Evolutionary conservation across 768 basidiomycete genomes (phyloP), one percentile per base, ranked within the genome.

Genomic region (Boletus patriciae): DNA sequence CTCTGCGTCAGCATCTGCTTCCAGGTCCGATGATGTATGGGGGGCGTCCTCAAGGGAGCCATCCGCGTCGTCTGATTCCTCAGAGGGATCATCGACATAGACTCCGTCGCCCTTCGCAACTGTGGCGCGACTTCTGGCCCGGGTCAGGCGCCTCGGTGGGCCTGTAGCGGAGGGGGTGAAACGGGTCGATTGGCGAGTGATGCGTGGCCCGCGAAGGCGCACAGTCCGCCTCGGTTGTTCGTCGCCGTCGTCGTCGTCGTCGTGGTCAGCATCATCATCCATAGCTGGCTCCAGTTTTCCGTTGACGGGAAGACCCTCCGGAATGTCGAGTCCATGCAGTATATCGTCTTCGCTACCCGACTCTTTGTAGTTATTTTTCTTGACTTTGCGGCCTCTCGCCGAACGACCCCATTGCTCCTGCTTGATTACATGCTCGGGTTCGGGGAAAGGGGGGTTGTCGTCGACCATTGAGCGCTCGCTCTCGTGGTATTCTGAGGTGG

Each of bases 31-130:
- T 4, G 72, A 73, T 6, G 71, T 77, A 15, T 70, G 81, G 12
- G 73, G 77, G 6, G 75, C 80, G 27, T 84, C 82, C 46, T 83
- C 86, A n/a, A 81, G 63, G 10, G 83, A 84, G 1, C 80, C 85
- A 51, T 85, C 83, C 0, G 79, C 83, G 46, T 83, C 81, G 16
- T 77, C 77, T 33, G 84, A 79, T 4, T 73, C 78, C 21, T 70
- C 75, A 0, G 82, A 79, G 15, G 83, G 78, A 4, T 79, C 70
- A 40, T 79, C 77, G 48, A 79, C 74, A 52, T 84, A 81, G 34
- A 75, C 77, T 23, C 83, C 82, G 36, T 81, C 84, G 46, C 79
- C 79, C 49, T 81, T 79, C 13, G 71, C 62, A 15, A 58, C 25
- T 25, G 25, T 54, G 25, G 53, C 51, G 46, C 53, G 58, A 58